A percentile compares a stretch with the other conserved stretches of the same genome.
Conservation (phyloP, 805 yeast genomes). For the Kluyveromyces siamensis region DNA sequence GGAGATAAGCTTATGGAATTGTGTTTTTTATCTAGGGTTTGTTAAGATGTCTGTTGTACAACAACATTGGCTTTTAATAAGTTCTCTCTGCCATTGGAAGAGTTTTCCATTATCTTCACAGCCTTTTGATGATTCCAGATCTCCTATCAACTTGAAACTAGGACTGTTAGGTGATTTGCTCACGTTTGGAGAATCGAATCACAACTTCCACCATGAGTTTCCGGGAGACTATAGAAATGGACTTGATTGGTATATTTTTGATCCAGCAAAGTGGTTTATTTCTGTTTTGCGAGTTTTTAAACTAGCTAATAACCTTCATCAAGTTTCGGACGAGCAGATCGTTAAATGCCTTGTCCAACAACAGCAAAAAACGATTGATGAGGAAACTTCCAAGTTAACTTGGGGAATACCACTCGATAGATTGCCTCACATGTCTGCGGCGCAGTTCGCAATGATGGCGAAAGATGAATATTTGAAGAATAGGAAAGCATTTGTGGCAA, state of each 20-base stretch:
- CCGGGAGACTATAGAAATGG: slow-evolving; percentile 85
- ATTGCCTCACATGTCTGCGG: slow-evolving; percentile 58
- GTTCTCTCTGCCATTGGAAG: slow-evolving; percentile 71
- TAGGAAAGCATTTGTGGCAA: slow-evolving; percentile 60
- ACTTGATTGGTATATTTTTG: slow-evolving; percentile 62
- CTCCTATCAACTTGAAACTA: slow-evolving; percentile 55
- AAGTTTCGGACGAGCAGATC: slow-evolving; percentile 39
- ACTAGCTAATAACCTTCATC: slow-evolving; percentile 47
- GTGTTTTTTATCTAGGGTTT: slow-evolving; percentile 60
- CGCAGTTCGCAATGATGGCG: slow-evolving; percentile 36
- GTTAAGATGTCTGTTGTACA: slow-evolving; percentile 64
- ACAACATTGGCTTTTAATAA: slow-evolving; percentile 68
- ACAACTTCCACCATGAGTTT: slow-evolving; percentile 92
- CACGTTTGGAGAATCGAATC: slow-evolving; percentile 86
- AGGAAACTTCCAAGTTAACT: slow-evolving; percentile 65
- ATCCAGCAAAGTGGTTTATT: slow-evolving; percentile 79
- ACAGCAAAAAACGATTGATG: slow-evolving; percentile 71
- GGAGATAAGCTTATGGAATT: slow-evolving; percentile 71
- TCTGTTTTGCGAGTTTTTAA: slow-evolving; percentile 35
- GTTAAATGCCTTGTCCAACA: slow-evolving; percentile 72
- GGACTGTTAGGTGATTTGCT: slow-evolving; percentile 44
- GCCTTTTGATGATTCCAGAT: slow-evolving; percentile 64
- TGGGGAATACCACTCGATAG: slow-evolving; percentile 94
- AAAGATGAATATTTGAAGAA: slow-evolving; percentile 34
- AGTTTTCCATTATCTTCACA: slow-evolving; percentile 44